Evolutionary conservation across 371 early-diverging fungal genomes (phyloP), one percentile per base, ranked within the genome.

Genomic region (Umbelopsis sp.): DNA sequence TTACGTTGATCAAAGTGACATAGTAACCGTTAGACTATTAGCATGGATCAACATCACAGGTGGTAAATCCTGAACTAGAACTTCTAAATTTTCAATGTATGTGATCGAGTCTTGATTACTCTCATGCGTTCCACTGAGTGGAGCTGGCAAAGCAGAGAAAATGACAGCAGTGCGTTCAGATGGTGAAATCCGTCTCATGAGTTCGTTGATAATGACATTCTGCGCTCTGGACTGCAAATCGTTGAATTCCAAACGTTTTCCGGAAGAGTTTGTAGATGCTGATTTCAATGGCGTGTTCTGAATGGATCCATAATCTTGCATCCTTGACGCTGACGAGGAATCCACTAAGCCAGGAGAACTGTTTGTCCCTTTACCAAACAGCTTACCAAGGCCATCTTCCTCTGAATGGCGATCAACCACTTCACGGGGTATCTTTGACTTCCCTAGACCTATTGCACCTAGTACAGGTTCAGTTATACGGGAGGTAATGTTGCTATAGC

Each of bases 101-200:
- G 76, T 77, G 20, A 73, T 50, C 0, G 81, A 76, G n/a, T 70
- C 71, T 22, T 77, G 50, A 24, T 76, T 77, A 16, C 66, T 67
- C n/a, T 77, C 65, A 32, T 76, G 72, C 0, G 86, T 85, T 6
- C 86, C 87, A 10, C 69, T 70, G 44, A 80, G 81, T 0, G 89
- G 89, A 0, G 85, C 86, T 32, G 88, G 88, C 46, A 87, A 72
- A 1, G 86, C 85, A 32, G 88, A 83, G 65, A 89, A 81, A 0
- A 87, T 71, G 18, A 89, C 73, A 37, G 81, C 79, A 0, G 87
- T 85, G 7, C 76, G 65, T 44, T 75, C 72, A 10, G 74, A 62
- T 1, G 65, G 68, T 32, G 84, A 83, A 38, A 84, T 74, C 20
- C 74, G 71, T 37, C 79, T 74, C 67, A 89, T 89, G 66, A 87